These are phyloP conservation scores for Diaporthe australafricana DNA, from an alignment of 2,329 filamentous ascomycete species.

Conservation along the genomic window DNA sequence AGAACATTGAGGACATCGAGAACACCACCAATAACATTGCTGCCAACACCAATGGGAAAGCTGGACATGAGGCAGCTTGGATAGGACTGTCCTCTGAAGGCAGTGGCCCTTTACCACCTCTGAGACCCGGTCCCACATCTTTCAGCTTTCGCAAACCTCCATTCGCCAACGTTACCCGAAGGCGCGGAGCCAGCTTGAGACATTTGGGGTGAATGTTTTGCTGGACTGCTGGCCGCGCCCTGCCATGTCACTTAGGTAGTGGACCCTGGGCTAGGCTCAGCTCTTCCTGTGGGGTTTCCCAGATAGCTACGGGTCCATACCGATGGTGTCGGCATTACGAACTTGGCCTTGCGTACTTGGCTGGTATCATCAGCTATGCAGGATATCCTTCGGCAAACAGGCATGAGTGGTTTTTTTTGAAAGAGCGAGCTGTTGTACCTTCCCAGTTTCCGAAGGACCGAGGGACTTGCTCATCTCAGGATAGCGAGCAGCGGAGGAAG, in stretches of 20 bases:
- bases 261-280: background rate
- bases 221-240: too few relatives aligned
- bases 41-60: background rate
- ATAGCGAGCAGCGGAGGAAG: too few relatives aligned
- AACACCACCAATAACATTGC: background rate
- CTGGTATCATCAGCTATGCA: background rate
- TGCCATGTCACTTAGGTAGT: too few relatives aligned
- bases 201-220: background rate
- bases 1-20: background rate
- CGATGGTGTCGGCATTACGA: background rate
- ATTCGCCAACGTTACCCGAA: too few relatives aligned
- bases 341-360: accelerated
- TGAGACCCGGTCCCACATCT: too few relatives aligned
- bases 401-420: background rate
- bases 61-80: background rate
- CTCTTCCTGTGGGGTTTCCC: background rate
- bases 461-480: too few relatives aligned
- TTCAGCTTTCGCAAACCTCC: too few relatives aligned
- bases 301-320: too few relatives aligned
- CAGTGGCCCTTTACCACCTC: too few relatives aligned
- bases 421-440: too few relatives aligned
- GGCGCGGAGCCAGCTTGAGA: too few relatives aligned
- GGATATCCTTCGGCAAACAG: background rate
- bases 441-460: too few relatives aligned
- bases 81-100: background rate